These are phyloP conservation scores for Galeopsis tetrahit DNA, from an alignment of 257 asterid genomes.

Conservation along the genomic window DNA sequence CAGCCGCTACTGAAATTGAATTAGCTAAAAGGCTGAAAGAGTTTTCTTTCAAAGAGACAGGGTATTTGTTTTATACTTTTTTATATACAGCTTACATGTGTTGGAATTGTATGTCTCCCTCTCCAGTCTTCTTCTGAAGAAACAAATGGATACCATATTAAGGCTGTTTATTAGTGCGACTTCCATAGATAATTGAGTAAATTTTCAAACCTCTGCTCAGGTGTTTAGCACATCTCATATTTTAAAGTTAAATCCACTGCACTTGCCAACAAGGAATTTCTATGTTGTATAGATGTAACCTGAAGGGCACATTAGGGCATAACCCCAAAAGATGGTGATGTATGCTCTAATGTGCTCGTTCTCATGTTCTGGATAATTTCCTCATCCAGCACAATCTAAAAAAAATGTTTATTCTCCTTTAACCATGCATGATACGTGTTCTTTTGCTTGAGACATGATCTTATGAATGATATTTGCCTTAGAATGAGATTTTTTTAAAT, in stretches of 20 bases:
- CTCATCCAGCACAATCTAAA: too few relatives aligned
- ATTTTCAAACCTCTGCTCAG: not conserved
- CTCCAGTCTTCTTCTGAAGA: not conserved
- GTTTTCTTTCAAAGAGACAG: constrained; percentile 89
- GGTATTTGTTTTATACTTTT: constrained; percentile 53
- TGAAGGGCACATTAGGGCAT: too few relatives aligned
- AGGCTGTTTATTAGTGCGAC: not conserved
- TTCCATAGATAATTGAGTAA: not conserved
- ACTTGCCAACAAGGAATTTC: not conserved
- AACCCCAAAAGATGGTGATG: too few relatives aligned
- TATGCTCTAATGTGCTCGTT: too few relatives aligned
- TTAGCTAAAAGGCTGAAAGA: constrained; percentile 90
- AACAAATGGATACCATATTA: not conserved
- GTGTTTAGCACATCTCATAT: not conserved
- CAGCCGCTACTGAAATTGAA: constrained; percentile 99
- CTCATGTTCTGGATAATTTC: too few relatives aligned
- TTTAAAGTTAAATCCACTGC: not conserved
- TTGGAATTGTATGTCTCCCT: not conserved
- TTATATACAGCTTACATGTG: constrained; percentile 14
- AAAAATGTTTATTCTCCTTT: too few relatives aligned
- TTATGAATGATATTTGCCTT: constrained; percentile 7
- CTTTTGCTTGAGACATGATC: too few relatives aligned
- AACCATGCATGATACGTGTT: too few relatives aligned
- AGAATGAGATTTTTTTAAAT: not conserved
- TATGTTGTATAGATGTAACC: too few relatives aligned